Evolutionary conservation across 2,329 filamentous ascomycete species (phyloP), one percentile per base, ranked within the genome.

Genomic region (Aspergillus transmontanensis): DNA sequence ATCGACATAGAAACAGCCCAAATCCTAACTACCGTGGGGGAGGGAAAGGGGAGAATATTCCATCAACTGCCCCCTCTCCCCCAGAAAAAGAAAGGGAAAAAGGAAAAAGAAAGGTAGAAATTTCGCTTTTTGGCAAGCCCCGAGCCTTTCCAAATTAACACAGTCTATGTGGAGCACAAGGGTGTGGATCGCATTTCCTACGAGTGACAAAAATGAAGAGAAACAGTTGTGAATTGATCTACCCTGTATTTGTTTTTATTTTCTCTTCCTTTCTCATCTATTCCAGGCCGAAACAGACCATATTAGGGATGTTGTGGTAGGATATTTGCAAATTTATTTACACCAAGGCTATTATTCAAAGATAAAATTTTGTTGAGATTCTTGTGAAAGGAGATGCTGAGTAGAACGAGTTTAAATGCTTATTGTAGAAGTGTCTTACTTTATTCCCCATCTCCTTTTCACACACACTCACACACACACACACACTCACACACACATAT

Each of bases 71-170:
- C 39, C 19, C 39, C n/a, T 9, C 39, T 19, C 34, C 16, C 51
- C 28, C 7, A 9, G 12, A 23, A 55, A 16, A 39, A 55, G 11
- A 16, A 39, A 23, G 23, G 28, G 23, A 9, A 36, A 23, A 19
- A 53, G 50, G 43, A 61, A 68, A 63, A 65, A 58, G 54, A 48
- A 63, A 64, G 57, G 57, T 63, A 60, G 62, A 53, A 61, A 61
- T 61, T 48, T 62, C 66, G 28, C 39, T 66, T 61, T 68, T 62
- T 64, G 60, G 61, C 57, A 65, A 61, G 54, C 62, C 60, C 64
- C 63, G 57, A 64, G 60, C 66, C 61, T 69, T 69, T 58, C 64
- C 63, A 69, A 70, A 67, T 68, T 70, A 70, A 68, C 65, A 64
- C 64, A 66, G 39, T 62, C 46, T 43, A 64, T 63, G 69, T 71